Evolutionary conservation across 306 rosid genomes (phyloP).

Genomic region (Rosa rugosa): DNA sequence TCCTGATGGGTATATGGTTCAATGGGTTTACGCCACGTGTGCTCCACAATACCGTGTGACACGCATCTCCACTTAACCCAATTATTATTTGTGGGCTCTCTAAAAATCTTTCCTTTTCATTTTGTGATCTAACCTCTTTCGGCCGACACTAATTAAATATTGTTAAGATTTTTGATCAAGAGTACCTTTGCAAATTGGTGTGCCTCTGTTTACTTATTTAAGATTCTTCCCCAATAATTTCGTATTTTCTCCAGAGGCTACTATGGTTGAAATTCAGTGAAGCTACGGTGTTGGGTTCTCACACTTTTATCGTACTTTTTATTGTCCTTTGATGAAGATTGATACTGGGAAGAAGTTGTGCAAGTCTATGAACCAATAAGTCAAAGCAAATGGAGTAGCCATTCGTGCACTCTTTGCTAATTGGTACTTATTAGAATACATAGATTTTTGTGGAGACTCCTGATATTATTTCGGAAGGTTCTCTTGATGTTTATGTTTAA

Average conservation of each 20-base stretch:
- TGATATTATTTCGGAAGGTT: too few relatives aligned
- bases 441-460: too few relatives aligned
- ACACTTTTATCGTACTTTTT: too few relatives aligned
- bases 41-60: neutral
- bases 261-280: neutral
- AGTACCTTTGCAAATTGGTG: constrained; percentile 8
- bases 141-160: constrained; percentile 43
- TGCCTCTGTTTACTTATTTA: neutral
- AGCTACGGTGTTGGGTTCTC: too few relatives aligned
- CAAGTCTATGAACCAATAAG: too few relatives aligned
- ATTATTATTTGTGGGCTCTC: constrained; percentile 19
- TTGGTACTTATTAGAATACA: too few relatives aligned
- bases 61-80: constrained; percentile 21
- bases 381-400: too few relatives aligned
- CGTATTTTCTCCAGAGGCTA: neutral
- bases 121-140: neutral
- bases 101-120: neutral
- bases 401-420: too few relatives aligned
- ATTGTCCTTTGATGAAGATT: too few relatives aligned
- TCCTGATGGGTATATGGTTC: too few relatives aligned
- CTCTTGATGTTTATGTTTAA: too few relatives aligned
- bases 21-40: constrained; percentile 31
- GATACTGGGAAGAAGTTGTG: too few relatives aligned
- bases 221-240: neutral
- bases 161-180: neutral